Base-by-base conservation (phyloP, 495 filamentous ascomycete genomes). In the Neurospora discreta region DNA sequence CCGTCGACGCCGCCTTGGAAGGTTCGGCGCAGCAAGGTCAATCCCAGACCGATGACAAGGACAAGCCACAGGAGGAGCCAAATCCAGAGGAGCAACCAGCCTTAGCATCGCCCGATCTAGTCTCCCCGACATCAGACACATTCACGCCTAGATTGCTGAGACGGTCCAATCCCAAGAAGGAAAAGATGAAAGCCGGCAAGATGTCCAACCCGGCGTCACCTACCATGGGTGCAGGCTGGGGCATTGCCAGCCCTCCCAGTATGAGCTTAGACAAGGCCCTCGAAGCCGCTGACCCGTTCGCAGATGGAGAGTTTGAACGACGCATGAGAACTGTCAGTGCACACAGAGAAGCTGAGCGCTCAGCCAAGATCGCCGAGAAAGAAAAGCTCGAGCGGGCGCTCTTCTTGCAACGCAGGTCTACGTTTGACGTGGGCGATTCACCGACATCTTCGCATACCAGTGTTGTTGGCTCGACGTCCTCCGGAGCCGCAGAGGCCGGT, bases 111-210 rank as follows among this genome's bases (percentile, higher is more conserved):
- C 52, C 52, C 18, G 52, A 65, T 65, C 26, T 33, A 33, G 26
- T 15, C 15, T 65, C 52, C 2, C 52, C 52, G 26, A 65, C 52
- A 33, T 65, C 52, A 33, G 52, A 65, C 0, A 65, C 52, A 1
- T 33, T 65, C 52, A 36, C 52, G 7, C 52, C 52, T 2, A 65
- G 52, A 33, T 30, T 65, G 1, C 15, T 65, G 52, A 65, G 52
- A 36, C 6, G 26, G 3, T 65, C 40, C 69, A 52, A 69, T 26
- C 71, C 76, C 10, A 77, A 78, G 58, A 77, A 80, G 73, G 75
- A 73, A 39, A 79, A 78, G 72, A 74, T 71, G 39, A 78, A 80
- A 70, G 75, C 73, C 44, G 78, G 70, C 43, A 77, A 79, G 41
- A 80, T 77, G 72, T 74, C 52, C 26, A 65, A 65, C 52, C 52